Evolutionary conservation across 805 yeast genomes (phyloP).

Genomic region (Metschnikowia lachancei): DNA sequence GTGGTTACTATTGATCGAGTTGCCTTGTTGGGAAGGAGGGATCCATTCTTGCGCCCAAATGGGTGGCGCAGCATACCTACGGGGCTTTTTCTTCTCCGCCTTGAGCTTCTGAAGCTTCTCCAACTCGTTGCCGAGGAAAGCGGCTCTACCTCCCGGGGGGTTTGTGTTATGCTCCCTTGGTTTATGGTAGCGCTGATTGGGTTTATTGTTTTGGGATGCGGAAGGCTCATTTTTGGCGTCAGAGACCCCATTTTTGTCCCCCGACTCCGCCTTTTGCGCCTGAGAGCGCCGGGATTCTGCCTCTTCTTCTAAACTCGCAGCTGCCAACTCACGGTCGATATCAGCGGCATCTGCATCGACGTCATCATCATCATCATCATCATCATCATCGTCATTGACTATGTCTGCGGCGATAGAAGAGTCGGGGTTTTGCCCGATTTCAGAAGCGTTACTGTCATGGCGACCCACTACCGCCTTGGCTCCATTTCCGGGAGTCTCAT

Average conservation of each 20-base stretch:
- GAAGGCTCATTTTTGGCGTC: too few species aligned
- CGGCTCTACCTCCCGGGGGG: too few species aligned
- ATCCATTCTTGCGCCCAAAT: slow-evolving; percentile 80
- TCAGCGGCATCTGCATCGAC: slow-evolving; percentile 10
- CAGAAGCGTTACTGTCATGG: slow-evolving; percentile 1
- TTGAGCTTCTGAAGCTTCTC: slow-evolving; percentile 24
- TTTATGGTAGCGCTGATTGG: too few species aligned
- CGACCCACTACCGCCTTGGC: neutral
- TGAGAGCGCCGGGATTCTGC: neutral
- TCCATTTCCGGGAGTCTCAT: slow-evolving; percentile 15
- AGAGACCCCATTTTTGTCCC: neutral
- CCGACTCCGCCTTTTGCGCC: too few species aligned
- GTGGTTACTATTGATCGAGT: neutral
- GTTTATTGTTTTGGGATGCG: too few species aligned
- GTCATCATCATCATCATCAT: slow-evolving; percentile 8
- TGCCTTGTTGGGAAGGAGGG: slow-evolving; percentile 16
- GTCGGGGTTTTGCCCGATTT: neutral
- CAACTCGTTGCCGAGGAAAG: slow-evolving; percentile 22
- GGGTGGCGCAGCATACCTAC: slow-evolving; percentile 63
- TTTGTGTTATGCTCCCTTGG: too few species aligned
- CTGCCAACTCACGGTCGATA: slow-evolving; percentile 11
- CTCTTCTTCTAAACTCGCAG: slow-evolving; percentile 7
- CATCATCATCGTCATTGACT: slow-evolving; percentile 7
- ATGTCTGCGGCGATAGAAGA: neutral
- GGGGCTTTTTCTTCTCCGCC: slow-evolving; percentile 47